Percentiles rank a stretch among this genome's conserved stretches.
Evolutionary conservation across 805 yeast species (phyloP).

Genomic region (Peterozyma toletana): DNA sequence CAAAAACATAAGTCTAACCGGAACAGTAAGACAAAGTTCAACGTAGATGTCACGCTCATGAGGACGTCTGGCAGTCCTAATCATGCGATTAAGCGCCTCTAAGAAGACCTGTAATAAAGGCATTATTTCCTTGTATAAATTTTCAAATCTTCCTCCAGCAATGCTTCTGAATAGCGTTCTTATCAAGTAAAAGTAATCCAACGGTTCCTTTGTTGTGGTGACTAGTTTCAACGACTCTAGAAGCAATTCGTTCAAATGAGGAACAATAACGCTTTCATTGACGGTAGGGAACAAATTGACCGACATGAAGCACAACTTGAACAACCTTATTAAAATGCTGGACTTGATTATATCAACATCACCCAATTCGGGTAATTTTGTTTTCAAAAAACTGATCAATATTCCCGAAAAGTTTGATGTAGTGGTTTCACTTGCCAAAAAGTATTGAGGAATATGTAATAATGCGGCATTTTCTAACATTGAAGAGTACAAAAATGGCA

Average conservation of each 20-base stretch:
- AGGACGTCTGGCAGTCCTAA: constrained; percentile 76
- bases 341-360: constrained; percentile 71
- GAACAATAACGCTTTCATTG: constrained; percentile 82
- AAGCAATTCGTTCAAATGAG: constrained; percentile 80
- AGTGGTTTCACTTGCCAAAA: constrained; percentile 89
- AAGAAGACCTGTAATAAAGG: constrained; percentile 83
- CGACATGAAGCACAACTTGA: constrained; percentile 92
- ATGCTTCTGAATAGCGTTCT: constrained; percentile 88
- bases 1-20: constrained; percentile 86
- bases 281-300: constrained; percentile 84
- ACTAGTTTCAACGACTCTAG: constrained; percentile 72
- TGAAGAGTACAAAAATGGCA: constrained; percentile 68
- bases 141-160: constrained; percentile 95
- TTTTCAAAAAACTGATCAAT: constrained; percentile 65
- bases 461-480: constrained; percentile 80
- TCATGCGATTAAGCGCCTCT: constrained; percentile 78
- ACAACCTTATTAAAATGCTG: constrained; percentile 75
- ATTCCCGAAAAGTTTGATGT: constrained; percentile 88
- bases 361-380: constrained; percentile 72
- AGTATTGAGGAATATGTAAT: constrained; percentile 87
- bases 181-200: constrained; percentile 80
- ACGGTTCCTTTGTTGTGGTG: constrained; percentile 84
- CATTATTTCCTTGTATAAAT: constrained; percentile 83
- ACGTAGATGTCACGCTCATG: constrained; percentile 93
- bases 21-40: constrained; percentile 91